Evolutionary conservation across 345 rosid genomes (phyloP), one percentile per base, ranked within the genome.

Genomic region (Sonneratia caseolaris): DNA sequence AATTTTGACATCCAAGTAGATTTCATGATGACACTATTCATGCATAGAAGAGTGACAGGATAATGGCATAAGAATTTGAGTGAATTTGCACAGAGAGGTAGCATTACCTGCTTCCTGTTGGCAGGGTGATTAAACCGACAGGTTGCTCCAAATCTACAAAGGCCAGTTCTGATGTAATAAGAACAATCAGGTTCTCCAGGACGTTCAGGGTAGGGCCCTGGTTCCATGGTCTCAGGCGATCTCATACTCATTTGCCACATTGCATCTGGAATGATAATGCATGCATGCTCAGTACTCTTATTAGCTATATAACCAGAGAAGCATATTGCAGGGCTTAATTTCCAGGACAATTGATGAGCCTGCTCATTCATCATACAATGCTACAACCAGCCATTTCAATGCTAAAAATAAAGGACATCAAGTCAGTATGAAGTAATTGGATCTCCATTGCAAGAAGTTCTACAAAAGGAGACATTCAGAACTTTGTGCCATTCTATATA

Each of bases 171-270:
- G 70, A 96, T 91, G 78, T 96, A 96, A 83, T 91, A 92, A 78
- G 98, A 88, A 81, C 99, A 96, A 84, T 92, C 93, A 5, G 88
- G 96, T 81, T 92, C 98, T 68, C 99, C 99, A 56, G 91, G 91
- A 66, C 93, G 89, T 77, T 91, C 93, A 32, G 99, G 98, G 72
- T 89, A 91, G 18, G 89, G 76, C 73, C 93, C 85, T 38, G 89
- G 45, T 79, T 96, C 99, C 87, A 89, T 80, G n/a, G 84, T 72
- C 84, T 90, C 99, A 72, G 79, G 83, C 18, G 87, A 65, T 72
- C 91, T 84, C 82, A 92, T 81, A 86, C 77, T 88, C 89, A 92
- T 86, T 83, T 80, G 95, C 97, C 97, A 92, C 91, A 91, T 85
- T 65, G 88, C 91, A 81, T 88, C 99, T 96, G 89, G 68, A 64